These are phyloP conservation scores for Escallonia rubra DNA, from an alignment of 129 eudicot species.

Conservation along the genomic window DNA sequence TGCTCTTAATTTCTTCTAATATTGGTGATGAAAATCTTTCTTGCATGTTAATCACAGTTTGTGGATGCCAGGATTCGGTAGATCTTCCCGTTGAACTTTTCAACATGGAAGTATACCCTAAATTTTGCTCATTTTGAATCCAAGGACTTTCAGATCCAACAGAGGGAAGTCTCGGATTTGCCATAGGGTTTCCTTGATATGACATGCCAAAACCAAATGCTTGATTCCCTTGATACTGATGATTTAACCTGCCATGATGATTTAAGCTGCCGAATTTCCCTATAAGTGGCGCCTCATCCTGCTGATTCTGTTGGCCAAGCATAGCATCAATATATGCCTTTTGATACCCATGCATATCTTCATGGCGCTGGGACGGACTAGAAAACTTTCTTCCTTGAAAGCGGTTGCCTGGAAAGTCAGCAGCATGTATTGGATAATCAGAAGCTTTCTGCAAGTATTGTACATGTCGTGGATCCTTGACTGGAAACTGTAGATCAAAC, in stretches of 20 bases:
- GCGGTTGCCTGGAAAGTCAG: conserved; percentile 17
- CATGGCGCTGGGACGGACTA: conserved; percentile 28
- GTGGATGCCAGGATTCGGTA: conserved; percentile 25
- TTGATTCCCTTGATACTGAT: conserved; percentile 31
- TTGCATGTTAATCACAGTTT: conserved; percentile 34
- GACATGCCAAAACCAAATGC: conserved; percentile 23
- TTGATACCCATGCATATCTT: conserved; percentile 51
- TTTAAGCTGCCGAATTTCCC: conserved; percentile 37
- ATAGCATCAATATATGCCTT: conserved; percentile 52
- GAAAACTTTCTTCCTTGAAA: conserved; percentile 24
- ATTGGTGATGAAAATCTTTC: conserved; percentile 41
- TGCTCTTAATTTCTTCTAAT: conserved; percentile 64
- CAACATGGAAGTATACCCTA: conserved; percentile 29
- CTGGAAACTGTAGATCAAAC: conserved; percentile 27
- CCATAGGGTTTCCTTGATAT: conserved; percentile 37
- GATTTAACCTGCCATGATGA: conserved; percentile 33
- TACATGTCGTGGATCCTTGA: conserved; percentile 24
- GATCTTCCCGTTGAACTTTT: conserved; percentile 35
- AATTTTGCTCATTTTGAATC: conserved; percentile 37
- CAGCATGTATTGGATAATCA: conserved; percentile 21
- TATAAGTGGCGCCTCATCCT: conserved; percentile 28
- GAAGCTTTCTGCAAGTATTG: conserved; percentile 20
- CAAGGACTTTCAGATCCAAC: conserved; percentile 23
- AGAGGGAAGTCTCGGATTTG: conserved; percentile 22
- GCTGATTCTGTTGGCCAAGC: conserved; percentile 60